phyloP scores from a whole-genome alignment of 306 rosid genomes.

The Quercus berberidifolia region DNA sequence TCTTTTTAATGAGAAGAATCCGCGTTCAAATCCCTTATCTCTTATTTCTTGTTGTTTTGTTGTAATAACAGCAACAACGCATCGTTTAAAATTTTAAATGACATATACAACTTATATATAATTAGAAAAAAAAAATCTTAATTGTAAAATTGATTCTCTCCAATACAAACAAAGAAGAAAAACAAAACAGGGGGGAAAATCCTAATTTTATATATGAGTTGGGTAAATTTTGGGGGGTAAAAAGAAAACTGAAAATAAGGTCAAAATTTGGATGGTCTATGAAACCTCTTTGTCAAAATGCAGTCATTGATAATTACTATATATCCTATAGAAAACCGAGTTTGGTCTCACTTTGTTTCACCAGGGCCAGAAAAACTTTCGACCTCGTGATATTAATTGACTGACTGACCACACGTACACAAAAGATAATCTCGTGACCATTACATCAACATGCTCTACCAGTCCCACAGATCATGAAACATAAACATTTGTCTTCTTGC shows the following conservation, averaged over 20 bases:
- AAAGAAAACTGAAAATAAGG: not conserved
- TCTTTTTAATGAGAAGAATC: too few species aligned
- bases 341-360: not conserved
- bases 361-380: not conserved
- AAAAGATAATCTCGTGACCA: slow-evolving; percentile 26
- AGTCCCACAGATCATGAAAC: not conserved
- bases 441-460: not conserved
- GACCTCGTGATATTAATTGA: slow-evolving; percentile 19
- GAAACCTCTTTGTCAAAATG: not conserved
- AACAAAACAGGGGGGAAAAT: too few species aligned
- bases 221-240: too few species aligned
- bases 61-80: too few species aligned
- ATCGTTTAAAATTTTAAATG: too few species aligned
- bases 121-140: too few species aligned
- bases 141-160: too few species aligned
- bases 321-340: not conserved
- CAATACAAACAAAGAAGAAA: too few species aligned
- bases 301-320: not conserved
- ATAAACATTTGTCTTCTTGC: slow-evolving; percentile 2
- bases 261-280: not conserved
- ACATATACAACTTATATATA: too few species aligned
- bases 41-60: too few species aligned
- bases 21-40: too few species aligned
- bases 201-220: not conserved
- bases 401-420: not conserved